These are phyloP conservation scores for Lipomyces kockii DNA, from an alignment of 805 yeast genomes.

Conservation along the genomic window DNA sequence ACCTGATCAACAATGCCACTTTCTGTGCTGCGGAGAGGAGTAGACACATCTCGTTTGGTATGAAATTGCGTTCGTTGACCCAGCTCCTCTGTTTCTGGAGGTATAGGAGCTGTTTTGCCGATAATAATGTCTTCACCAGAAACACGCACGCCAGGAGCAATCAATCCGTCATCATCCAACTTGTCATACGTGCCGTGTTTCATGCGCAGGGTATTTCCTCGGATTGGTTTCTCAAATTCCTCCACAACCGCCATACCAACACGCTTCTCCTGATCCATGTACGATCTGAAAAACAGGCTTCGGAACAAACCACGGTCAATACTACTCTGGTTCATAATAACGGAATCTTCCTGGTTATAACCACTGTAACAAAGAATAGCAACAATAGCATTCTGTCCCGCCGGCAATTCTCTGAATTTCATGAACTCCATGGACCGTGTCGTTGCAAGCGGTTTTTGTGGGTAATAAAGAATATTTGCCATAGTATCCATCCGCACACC, in stretches of 20 bases:
- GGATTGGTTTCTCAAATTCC: conserved; percentile 95
- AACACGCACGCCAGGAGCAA: conserved; percentile 97
- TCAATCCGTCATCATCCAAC: conserved; percentile 96
- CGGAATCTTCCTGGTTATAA: conserved; percentile 99
- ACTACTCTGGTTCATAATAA: conserved; percentile 98
- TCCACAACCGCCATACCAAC: conserved; percentile 98
- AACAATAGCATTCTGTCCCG: conserved; percentile 98
- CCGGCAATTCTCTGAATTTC: conserved; percentile 97
- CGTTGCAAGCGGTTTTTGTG: conserved; percentile 97
- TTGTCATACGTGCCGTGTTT: conserved; percentile 98
- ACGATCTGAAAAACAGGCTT: conserved; percentile 93
- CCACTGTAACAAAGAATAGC: conserved; percentile 98
- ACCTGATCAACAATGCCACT: conserved; percentile 99
- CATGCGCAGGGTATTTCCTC: conserved; percentile 91
- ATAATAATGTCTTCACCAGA: conserved; percentile 98
- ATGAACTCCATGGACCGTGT: conserved; percentile 97
- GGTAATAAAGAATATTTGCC: conserved; percentile 97
- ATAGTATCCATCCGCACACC: conserved; percentile 98
- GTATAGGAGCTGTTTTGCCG: conserved; percentile 98
- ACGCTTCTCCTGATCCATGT: conserved; percentile 98
- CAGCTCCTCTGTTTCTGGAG: conserved; percentile 98
- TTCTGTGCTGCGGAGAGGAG: conserved; percentile 95
- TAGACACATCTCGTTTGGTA: conserved; percentile 97
- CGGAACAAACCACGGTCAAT: conserved; percentile 96
- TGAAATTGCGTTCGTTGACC: conserved; percentile 99